Percentiles rank a stretch among this genome's conserved stretches.
These are phyloP conservation scores for Alternaria sp. DNA, from an alignment of 2,329 filamentous ascomycete species.

Conservation along the genomic window DNA sequence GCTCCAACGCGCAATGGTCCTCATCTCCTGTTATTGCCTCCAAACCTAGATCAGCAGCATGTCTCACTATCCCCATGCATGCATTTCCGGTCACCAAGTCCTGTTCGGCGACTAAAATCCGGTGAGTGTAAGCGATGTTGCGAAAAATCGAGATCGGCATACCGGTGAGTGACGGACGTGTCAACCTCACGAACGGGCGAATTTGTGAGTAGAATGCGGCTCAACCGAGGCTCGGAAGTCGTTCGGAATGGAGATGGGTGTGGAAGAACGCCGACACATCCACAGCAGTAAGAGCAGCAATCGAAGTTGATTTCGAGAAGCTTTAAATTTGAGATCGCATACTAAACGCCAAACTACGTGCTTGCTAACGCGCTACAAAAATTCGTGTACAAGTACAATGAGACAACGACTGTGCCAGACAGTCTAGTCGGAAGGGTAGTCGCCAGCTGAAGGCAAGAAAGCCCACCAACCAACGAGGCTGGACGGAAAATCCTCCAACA, in stretches of 20 bases:
- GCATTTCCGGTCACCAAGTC: background rate
- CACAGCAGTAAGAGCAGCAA: fast-evolving
- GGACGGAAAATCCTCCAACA: background rate
- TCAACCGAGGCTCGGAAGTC: background rate
- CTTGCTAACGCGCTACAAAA: background rate
- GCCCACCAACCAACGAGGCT: background rate
- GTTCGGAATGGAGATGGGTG: fast-evolving
- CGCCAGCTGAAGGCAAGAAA: background rate
- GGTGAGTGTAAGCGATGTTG: background rate
- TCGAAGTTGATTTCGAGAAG: too few relatives aligned
- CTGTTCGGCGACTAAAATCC: background rate
- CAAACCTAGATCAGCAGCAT: background rate
- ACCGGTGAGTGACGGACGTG: background rate
- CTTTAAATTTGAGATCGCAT: too few relatives aligned
- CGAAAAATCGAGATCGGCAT: background rate
- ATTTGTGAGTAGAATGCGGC: background rate
- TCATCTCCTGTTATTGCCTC: background rate
- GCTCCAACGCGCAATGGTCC: background rate
- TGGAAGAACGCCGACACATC: fast-evolving
- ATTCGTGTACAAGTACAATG: background rate
- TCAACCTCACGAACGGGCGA: background rate
- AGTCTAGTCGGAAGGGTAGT: background rate
- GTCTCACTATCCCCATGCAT: background rate
- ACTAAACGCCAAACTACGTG: background rate
- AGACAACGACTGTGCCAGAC: background rate